phyloP scores from a whole-genome alignment of 345 rosid species.

The Brassica nigra region DNA sequence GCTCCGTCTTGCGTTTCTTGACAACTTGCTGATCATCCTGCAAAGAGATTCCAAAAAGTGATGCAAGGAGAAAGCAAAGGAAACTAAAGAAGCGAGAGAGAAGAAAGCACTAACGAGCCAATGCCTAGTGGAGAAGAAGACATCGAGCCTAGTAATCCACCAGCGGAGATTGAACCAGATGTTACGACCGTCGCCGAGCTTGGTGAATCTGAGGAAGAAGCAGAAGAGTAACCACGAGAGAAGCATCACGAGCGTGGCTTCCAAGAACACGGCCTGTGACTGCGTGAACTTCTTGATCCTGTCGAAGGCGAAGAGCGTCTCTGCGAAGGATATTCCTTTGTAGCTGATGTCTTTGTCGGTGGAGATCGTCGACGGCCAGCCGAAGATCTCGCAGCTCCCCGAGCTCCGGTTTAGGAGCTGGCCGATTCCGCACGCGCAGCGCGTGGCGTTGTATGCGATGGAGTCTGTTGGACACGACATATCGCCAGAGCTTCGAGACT shows the following conservation, averaged over 20 bases:
- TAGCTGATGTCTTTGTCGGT: slow-evolving; percentile 56
- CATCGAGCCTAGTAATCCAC: slow-evolving; percentile 90
- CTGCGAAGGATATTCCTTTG: slow-evolving; percentile 55
- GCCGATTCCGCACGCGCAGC: slow-evolving; percentile 82
- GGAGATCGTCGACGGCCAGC: slow-evolving; percentile 43
- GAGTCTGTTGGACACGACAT: slow-evolving; percentile 64
- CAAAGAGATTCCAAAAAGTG: neutral
- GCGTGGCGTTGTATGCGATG: slow-evolving; percentile 63
- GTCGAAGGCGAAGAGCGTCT: slow-evolving; percentile 69
- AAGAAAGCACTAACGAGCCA: slow-evolving; percentile 67
- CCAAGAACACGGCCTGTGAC: slow-evolving; percentile 92
- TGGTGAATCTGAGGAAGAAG: slow-evolving; percentile 66
- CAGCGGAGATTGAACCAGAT: slow-evolving; percentile 81
- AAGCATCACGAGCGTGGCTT: slow-evolving; percentile 75
- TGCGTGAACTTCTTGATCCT: slow-evolving; percentile 74
- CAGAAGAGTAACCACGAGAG: slow-evolving; percentile 77
- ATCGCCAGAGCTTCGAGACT: slow-evolving; percentile 23
- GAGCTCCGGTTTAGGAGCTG: slow-evolving; percentile 53
- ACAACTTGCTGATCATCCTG: slow-evolving; percentile 87
- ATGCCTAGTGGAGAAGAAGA: slow-evolving; percentile 90
- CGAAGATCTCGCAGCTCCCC: slow-evolving; percentile 53
- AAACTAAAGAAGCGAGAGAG: neutral
- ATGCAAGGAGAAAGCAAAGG: neutral
- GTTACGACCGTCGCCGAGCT: slow-evolving; percentile 71
- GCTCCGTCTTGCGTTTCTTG: slow-evolving; percentile 86